Evolutionary conservation across 352 stramenopile species (phyloP).

Genomic region (Phytophthora pistaciae): DNA sequence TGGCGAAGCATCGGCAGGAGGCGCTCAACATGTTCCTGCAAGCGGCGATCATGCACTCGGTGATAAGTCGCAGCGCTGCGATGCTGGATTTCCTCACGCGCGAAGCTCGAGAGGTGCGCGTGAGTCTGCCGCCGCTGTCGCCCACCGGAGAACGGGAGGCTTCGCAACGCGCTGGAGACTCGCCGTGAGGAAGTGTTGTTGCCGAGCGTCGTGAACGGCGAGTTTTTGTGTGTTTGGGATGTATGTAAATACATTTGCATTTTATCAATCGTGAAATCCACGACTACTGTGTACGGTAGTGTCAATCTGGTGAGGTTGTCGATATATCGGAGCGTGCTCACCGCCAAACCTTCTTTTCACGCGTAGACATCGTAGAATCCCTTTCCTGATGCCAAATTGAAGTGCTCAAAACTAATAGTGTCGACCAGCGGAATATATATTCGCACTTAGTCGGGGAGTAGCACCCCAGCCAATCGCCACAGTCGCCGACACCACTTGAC

Average conservation of each 20-base stretch:
- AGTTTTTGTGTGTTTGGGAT: constrained; percentile 16
- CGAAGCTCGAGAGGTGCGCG: constrained; percentile 77
- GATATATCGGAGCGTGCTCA: no score
- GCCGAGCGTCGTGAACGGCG: not conserved
- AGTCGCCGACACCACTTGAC: not conserved
- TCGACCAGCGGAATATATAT: not conserved
- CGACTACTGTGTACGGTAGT: no score
- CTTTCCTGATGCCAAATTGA: no score
- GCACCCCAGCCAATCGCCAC: not conserved
- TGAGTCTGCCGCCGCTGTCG: constrained; percentile 84
- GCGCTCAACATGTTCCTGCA: constrained; percentile 83
- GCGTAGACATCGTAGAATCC: no score
- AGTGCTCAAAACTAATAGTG: no score
- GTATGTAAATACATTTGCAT: not conserved
- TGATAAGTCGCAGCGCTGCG: constrained; percentile 67
- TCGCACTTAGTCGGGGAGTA: not conserved
- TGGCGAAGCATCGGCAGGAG: constrained; percentile 82
- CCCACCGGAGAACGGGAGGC: constrained; percentile 55
- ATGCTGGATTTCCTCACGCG: constrained; percentile 86
- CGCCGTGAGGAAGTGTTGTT: constrained; percentile 31
- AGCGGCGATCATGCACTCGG: constrained; percentile 85
- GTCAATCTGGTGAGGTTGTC: no score
- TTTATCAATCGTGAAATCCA: no score
- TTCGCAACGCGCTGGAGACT: constrained; percentile 52
- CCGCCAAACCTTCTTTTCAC: no score